Conservation (phyloP, 192 early-diverging fungal genomes). For the Umbelopsis vinacea region DNA sequence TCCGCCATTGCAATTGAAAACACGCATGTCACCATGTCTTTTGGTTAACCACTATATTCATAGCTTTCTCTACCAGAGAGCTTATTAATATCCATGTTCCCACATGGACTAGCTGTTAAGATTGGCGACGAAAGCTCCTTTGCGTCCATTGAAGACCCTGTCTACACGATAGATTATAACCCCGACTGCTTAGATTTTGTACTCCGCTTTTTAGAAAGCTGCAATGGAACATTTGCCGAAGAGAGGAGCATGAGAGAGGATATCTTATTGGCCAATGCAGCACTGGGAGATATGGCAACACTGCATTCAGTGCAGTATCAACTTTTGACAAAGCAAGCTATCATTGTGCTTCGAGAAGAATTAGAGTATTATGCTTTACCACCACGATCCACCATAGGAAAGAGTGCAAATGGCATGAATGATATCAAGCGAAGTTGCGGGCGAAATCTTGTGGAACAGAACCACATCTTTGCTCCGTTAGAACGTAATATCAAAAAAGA, state of each 20-base stretch:
- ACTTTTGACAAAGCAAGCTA: constrained; percentile 60
- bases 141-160: constrained; percentile 52
- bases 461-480: constrained; percentile 76
- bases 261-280: constrained; percentile 25
- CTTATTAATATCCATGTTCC: constrained; percentile 67
- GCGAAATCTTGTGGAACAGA: constrained; percentile 62
- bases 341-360: constrained; percentile 81
- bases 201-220: constrained; percentile 50
- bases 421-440: constrained; percentile 67
- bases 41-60: not conserved
- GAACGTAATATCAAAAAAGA: constrained; percentile 74
- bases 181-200: constrained; percentile 60
- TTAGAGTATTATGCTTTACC: constrained; percentile 67
- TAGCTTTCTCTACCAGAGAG: constrained; percentile 53
- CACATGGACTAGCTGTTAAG: constrained; percentile 59
- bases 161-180: constrained; percentile 60
- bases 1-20: not conserved
- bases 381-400: constrained; percentile 23
- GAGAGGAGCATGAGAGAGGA: constrained; percentile 35
- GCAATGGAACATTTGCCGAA: constrained; percentile 42
- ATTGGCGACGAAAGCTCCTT: constrained; percentile 34
- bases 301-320: constrained; percentile 48
- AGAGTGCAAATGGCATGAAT: constrained; percentile 40
- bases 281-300: constrained; percentile 23
- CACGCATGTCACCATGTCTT: not conserved